Evolutionary conservation across 441 rosid genomes (phyloP).

Genomic region (Mallotus japonicus): DNA sequence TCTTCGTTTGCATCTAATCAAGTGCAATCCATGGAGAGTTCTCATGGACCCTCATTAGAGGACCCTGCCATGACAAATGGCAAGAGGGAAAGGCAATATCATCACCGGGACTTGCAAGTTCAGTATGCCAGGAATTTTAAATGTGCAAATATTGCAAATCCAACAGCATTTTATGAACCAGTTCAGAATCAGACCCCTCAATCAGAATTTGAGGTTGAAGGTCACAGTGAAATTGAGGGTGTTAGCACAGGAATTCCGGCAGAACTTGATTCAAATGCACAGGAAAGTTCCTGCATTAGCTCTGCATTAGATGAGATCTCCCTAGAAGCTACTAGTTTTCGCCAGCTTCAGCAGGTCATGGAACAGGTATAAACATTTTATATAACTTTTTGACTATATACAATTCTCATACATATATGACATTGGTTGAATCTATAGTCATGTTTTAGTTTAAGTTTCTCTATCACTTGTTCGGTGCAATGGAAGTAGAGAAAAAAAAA

Average conservation of each 20-base stretch:
- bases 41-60: conserved; percentile 36
- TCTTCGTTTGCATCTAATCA: conserved; percentile 63
- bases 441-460: too few relatives aligned
- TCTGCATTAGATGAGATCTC: conserved; percentile 66
- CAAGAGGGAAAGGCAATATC: conserved; percentile 33
- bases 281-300: conserved; percentile 60
- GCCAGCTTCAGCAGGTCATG: conserved; percentile 79
- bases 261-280: conserved; percentile 51
- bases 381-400: neutral
- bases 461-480: too few relatives aligned
- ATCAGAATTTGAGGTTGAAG: conserved; percentile 39
- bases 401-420: neutral
- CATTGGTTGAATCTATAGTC: neutral
- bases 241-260: conserved; percentile 32
- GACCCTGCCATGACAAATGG: conserved; percentile 34
- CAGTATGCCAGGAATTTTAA: conserved; percentile 35
- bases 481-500: too few relatives aligned
- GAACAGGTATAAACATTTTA: conserved; percentile 52
- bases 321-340: conserved; percentile 72
- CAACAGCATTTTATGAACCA: conserved; percentile 40
- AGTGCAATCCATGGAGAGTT: conserved; percentile 46
- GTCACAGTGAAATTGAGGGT: conserved; percentile 45
- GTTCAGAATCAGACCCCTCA: conserved; percentile 39
- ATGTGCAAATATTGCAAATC: conserved; percentile 33
- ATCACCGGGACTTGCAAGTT: conserved; percentile 28